phyloP scores from a whole-genome alignment of 305 asterid species.

The Fraxinus albicans region DNA sequence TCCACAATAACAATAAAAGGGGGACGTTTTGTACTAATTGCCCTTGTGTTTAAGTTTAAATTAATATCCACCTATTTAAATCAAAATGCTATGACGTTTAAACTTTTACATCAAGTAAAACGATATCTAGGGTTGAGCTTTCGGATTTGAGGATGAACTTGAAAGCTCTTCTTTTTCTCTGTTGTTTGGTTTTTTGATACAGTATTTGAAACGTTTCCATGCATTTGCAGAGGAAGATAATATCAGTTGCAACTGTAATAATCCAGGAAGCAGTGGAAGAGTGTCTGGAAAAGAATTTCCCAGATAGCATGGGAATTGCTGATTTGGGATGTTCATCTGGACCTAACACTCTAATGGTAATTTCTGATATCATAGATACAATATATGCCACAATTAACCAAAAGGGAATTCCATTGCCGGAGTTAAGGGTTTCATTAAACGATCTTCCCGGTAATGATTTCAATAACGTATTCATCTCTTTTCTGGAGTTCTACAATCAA shows the following conservation, averaged over 20 bases:
- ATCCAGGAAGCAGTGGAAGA: conserved; percentile 36
- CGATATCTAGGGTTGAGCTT: no score
- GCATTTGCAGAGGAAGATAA: conserved; percentile 25
- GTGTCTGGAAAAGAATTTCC: conserved; percentile 9
- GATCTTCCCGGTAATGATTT: conserved; percentile 79
- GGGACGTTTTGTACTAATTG: no score
- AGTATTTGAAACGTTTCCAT: neutral
- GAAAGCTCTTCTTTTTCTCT: no score
- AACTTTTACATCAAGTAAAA: no score
- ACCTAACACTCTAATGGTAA: conserved; percentile 45
- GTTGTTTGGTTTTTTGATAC: no score
- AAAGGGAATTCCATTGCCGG: conserved; percentile 33
- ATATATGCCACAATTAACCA: neutral
- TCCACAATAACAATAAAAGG: no score
- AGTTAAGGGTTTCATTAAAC: conserved; percentile 50
- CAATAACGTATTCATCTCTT: conserved; percentile 40
- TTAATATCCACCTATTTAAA: no score
- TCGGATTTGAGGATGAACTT: no score
- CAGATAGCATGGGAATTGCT: conserved; percentile 49
- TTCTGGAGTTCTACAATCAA: conserved; percentile 45
- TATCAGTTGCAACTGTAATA: no score
- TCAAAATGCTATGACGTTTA: no score
- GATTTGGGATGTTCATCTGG: conserved; percentile 78
- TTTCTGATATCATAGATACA: conserved; percentile 32
- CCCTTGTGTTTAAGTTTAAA: no score